Evolutionary conservation across 306 rosid species (phyloP).

Genomic region (Cicer yamashitae): DNA sequence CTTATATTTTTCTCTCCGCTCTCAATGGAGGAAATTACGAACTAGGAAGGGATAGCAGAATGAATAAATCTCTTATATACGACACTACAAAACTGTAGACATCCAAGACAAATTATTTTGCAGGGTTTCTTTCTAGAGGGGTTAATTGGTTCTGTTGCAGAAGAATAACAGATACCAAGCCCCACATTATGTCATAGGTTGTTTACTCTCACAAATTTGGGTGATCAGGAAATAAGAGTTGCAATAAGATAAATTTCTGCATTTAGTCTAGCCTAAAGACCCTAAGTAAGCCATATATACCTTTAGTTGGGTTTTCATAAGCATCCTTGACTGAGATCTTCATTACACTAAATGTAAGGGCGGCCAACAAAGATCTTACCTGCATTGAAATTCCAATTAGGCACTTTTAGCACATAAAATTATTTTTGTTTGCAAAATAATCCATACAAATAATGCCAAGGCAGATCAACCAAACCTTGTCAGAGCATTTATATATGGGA

Average conservation of each 20-base stretch:
- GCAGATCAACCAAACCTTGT: constrained; percentile 64
- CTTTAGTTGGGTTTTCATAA: constrained; percentile 69
- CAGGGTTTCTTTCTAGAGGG: constrained; percentile 12
- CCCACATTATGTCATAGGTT: constrained; percentile 3
- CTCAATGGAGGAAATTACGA: not conserved
- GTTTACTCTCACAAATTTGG: constrained; percentile 21
- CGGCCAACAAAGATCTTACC: constrained; percentile 76
- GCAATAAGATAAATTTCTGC: constrained; percentile 18
- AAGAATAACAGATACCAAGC: not conserved
- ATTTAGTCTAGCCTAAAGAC: constrained; percentile 32
- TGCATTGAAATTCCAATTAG: constrained; percentile 47
- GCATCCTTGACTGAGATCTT: constrained; percentile 79
- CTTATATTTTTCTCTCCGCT: constrained; percentile 17
- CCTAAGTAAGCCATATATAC: constrained; percentile 52
- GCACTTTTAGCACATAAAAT: constrained; percentile 39
- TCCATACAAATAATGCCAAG: constrained; percentile 17
- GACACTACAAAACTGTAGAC: constrained; percentile 18
- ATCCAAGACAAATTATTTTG: constrained; percentile 34
- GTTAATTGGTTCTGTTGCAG: constrained; percentile 28
- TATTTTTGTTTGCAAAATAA: constrained; percentile 32
- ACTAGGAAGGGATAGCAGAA: constrained; percentile 10
- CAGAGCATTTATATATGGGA: constrained; percentile 67
- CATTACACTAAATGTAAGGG: constrained; percentile 68
- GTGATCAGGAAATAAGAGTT: constrained; percentile 16
- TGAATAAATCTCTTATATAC: constrained; percentile 18